These are phyloP conservation scores for Tetracladium maxilliforme DNA, from an alignment of 2,329 filamentous ascomycete genomes.

Conservation along the genomic window DNA sequence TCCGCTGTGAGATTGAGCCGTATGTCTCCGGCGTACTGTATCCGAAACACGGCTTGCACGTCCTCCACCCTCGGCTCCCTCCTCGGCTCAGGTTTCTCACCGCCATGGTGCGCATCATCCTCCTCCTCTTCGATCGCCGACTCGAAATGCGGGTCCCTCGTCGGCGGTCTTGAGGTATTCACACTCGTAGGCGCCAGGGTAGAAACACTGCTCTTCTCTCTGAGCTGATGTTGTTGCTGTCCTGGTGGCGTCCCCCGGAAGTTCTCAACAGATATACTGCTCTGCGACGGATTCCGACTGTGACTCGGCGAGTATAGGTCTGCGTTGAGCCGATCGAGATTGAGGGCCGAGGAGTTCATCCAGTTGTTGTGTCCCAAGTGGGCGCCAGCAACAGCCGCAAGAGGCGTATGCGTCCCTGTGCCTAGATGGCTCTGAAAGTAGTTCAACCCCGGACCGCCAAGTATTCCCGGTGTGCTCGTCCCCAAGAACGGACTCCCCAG, in stretches of 20 bases:
- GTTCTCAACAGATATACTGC: conserved; percentile 11
- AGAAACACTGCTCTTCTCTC: conserved; percentile 48
- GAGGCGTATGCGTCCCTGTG: conserved; percentile 57
- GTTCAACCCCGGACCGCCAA: conserved; percentile 62
- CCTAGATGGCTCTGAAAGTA: conserved; percentile 73
- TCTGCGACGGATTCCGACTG: conserved; percentile 12
- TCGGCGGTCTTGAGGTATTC: conserved; percentile 39
- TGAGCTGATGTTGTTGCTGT: conserved; percentile 18
- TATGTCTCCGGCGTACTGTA: conserved; percentile 78
- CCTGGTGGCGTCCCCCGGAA: too few species aligned
- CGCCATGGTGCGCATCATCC: too few species aligned
- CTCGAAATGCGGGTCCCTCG: conserved; percentile 28
- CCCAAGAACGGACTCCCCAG: conserved; percentile 41
- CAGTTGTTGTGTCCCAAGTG: conserved; percentile 40
- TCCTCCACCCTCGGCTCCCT: conserved; percentile 72
- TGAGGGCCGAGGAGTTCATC: conserved; percentile 14
- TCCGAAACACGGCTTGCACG: conserved; percentile 82
- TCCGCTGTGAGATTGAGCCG: conserved; percentile 83
- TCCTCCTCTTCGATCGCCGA: conserved; percentile 13
- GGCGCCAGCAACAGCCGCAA: conserved; percentile 65
- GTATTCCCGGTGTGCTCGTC: conserved; percentile 44
- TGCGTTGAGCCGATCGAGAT: neutral
- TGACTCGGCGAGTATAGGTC: conserved; percentile 9
- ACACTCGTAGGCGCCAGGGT: conserved; percentile 41
- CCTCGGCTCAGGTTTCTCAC: conserved; percentile 8